Conservation (phyloP, 805 yeast species). For the Candida chauliodis region DNA sequence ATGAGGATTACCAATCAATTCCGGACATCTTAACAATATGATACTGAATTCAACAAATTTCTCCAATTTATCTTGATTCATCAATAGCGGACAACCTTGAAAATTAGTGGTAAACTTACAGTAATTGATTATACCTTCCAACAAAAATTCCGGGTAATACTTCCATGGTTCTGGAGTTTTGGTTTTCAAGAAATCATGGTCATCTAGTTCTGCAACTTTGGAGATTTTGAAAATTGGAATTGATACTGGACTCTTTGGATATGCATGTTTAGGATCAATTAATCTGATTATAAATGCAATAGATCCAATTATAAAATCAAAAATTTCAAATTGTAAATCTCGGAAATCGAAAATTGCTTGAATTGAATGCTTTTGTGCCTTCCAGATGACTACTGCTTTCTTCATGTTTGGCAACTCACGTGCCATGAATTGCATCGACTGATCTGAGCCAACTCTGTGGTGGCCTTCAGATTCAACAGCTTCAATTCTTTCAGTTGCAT, state of each 20-base stretch:
- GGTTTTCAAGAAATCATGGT: slow-evolving; percentile 63
- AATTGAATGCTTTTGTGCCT: slow-evolving; percentile 53
- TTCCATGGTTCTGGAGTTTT: slow-evolving; percentile 74
- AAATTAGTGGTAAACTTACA: slow-evolving; percentile 58
- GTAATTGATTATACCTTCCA: slow-evolving; percentile 79
- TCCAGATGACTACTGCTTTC: slow-evolving; percentile 29
- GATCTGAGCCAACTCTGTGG: slow-evolving; percentile 25
- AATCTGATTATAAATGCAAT: slow-evolving; percentile 66
- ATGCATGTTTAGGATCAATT: slow-evolving; percentile 67
- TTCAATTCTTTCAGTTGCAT: slow-evolving; percentile 47
- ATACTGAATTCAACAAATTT: slow-evolving; percentile 69
- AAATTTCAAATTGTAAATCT: slow-evolving; percentile 58
- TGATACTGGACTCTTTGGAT: slow-evolving; percentile 49
- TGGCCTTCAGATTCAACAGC: slow-evolving; percentile 37
- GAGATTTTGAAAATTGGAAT: slow-evolving; percentile 56
- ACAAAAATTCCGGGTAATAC: slow-evolving; percentile 77
- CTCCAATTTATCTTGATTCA: slow-evolving; percentile 48
- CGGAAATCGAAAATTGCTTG: slow-evolving; percentile 60
- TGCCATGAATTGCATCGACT: slow-evolving; percentile 21
- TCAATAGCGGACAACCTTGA: slow-evolving; percentile 54
- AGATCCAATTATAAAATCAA: slow-evolving; percentile 76
- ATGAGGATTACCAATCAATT: slow-evolving; percentile 86
- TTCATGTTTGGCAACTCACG: slow-evolving; percentile 48
- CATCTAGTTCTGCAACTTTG: slow-evolving; percentile 67
- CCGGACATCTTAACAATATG: slow-evolving; percentile 77